Evolutionary conservation across 306 rosid species (phyloP).

Genomic region (Styphnolobium japonicum): DNA sequence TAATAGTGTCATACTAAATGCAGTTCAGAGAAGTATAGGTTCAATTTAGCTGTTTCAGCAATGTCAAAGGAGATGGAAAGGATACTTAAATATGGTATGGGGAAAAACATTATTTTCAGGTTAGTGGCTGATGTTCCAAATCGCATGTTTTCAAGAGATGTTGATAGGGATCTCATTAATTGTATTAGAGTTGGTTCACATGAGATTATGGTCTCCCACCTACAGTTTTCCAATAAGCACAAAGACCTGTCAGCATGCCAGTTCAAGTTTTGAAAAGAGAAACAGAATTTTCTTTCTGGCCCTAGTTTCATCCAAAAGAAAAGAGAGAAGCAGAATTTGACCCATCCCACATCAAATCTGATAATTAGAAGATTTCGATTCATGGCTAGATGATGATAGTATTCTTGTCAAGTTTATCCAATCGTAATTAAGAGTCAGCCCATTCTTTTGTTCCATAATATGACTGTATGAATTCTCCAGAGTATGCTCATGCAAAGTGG

Average conservation of each 20-base stretch:
- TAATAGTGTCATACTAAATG: not conserved
- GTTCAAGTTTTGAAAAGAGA: too few relatives aligned
- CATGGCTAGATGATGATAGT: not conserved
- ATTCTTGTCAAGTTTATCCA: not conserved
- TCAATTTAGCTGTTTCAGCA: not conserved
- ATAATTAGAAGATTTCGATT: not conserved
- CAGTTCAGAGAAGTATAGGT: not conserved
- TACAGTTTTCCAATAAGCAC: too few relatives aligned
- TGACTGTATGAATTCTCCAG: not conserved
- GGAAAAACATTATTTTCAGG: not conserved
- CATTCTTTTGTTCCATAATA: not conserved
- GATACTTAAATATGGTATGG: not conserved
- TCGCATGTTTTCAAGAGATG: too few relatives aligned
- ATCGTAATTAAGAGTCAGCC: not conserved
- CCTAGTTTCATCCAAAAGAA: too few relatives aligned
- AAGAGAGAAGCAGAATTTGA: too few relatives aligned
- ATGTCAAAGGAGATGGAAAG: not conserved
- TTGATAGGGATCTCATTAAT: too few relatives aligned
- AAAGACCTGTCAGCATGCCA: too few relatives aligned
- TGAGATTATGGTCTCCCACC: too few relatives aligned
- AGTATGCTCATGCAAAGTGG: not conserved
- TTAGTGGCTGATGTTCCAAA: too few relatives aligned
- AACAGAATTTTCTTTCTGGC: too few relatives aligned
- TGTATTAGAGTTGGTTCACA: too few relatives aligned
- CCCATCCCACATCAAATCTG: too few relatives aligned